These are phyloP conservation scores for Purpureocillium takamizusanense DNA, from an alignment of 2,329 filamentous ascomycete genomes.

Conservation along the genomic window DNA sequence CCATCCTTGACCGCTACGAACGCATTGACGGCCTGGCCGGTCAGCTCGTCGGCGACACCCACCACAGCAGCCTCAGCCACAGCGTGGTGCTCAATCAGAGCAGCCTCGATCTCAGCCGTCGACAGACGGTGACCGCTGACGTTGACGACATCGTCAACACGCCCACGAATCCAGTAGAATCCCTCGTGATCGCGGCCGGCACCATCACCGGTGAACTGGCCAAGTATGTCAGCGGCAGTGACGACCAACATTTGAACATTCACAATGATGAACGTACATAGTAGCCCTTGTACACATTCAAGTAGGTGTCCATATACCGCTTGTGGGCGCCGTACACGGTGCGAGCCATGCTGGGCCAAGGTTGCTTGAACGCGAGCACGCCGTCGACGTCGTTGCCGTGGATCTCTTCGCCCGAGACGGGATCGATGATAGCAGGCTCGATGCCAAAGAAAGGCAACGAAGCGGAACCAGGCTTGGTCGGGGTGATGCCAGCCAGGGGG, in stretches of 20 bases:
- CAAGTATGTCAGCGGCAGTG: neutral
- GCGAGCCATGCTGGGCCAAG: slow-evolving; percentile 97
- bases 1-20: slow-evolving; percentile 90
- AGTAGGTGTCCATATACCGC: slow-evolving; percentile 97
- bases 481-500: slow-evolving; percentile 83
- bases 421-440: slow-evolving; percentile 94
- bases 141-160: slow-evolving; percentile 97
- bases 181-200: slow-evolving; percentile 94
- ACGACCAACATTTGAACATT: neutral
- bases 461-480: slow-evolving; percentile 92
- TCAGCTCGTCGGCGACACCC: slow-evolving; percentile 85
- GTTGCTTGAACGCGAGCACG: slow-evolving; percentile 91
- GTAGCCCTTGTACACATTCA: slow-evolving; percentile 96
- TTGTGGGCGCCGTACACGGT: slow-evolving; percentile 97
- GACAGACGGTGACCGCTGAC: slow-evolving; percentile 93
- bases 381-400: slow-evolving; percentile 95
- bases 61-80: slow-evolving; percentile 95
- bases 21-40: slow-evolving; percentile 93
- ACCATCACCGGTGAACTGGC: slow-evolving; percentile 81
- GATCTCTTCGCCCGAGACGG: slow-evolving; percentile 87
- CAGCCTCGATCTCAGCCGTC: slow-evolving; percentile 95
- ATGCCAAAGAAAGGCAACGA: slow-evolving; percentile 98
- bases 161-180: slow-evolving; percentile 99
- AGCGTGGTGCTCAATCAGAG: slow-evolving; percentile 80
- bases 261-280: slow-evolving; percentile 58